Evolutionary conservation across 306 rosid species (phyloP).

Genomic region (Cucurbita ficifolia): DNA sequence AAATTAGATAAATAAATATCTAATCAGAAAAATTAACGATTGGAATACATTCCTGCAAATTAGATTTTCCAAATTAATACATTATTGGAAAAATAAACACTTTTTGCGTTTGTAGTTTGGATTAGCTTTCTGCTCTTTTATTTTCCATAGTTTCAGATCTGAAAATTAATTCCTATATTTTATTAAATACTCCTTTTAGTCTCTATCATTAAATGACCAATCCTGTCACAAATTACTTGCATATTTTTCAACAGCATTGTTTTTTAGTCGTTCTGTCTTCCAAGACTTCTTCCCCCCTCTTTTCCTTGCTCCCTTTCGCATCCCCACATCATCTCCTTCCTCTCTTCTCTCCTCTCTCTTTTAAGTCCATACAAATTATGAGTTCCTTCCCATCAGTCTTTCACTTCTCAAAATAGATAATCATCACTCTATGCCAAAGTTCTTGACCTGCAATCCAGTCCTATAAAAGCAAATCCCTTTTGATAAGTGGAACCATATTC

Average conservation of each 20-base stretch:
- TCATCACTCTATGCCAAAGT: background rate
- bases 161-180: background rate
- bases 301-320: background rate
- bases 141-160: background rate
- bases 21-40: background rate
- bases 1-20: background rate
- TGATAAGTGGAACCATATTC: constrained; percentile 1
- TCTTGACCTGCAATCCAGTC: background rate
- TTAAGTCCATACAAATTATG: background rate
- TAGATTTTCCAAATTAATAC: background rate
- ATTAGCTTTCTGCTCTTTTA: background rate
- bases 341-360: background rate
- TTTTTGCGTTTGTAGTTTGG: background rate
- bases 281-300: background rate
- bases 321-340: background rate
- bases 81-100: background rate
- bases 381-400: background rate
- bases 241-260: background rate
- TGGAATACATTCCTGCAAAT: background rate
- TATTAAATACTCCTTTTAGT: background rate
- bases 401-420: background rate
- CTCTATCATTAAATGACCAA: background rate
- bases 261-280: background rate
- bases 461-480: background rate
- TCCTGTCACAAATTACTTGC: background rate